Evolutionary conservation across 306 rosid species (phyloP).

Genomic region (Vicia villosa): DNA sequence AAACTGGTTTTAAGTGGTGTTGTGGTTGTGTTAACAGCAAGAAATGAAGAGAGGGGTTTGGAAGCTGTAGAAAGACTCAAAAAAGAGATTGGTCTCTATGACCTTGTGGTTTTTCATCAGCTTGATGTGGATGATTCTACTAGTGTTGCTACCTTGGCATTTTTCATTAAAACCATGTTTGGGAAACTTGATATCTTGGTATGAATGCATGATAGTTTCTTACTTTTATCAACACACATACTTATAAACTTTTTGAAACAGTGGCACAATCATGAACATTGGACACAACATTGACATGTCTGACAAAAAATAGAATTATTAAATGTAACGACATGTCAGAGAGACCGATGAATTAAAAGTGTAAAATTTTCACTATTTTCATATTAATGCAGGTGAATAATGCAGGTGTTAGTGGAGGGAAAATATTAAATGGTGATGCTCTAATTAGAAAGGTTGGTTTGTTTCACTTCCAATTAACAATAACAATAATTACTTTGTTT

Average conservation of each 20-base stretch:
- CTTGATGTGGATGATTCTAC: slow-evolving; percentile 46
- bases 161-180: slow-evolving; percentile 39
- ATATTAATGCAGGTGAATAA: slow-evolving; percentile 38
- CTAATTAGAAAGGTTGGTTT: slow-evolving; percentile 37
- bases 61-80: slow-evolving; percentile 39
- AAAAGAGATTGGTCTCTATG: slow-evolving; percentile 26
- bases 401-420: slow-evolving; percentile 36
- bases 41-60: slow-evolving; percentile 41
- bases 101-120: slow-evolving; percentile 42
- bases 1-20: slow-evolving; percentile 39
- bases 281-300: not conserved
- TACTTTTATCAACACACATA: not conserved
- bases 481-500: too few relatives aligned
- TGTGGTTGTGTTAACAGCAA: slow-evolving; percentile 44
- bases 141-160: slow-evolving; percentile 39
- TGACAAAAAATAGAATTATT: not conserved
- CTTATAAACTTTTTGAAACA: not conserved
- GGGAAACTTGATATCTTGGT: slow-evolving; percentile 54
- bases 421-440: slow-evolving; percentile 34
- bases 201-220: slow-evolving; percentile 9
- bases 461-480: not conserved
- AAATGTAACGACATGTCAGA: too few relatives aligned
- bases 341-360: not conserved
- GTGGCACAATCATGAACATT: not conserved
- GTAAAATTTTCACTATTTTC: not conserved